Base-by-base conservation (phyloP, 176 grass and related monocot genomes). In the Stipa capillata region DNA sequence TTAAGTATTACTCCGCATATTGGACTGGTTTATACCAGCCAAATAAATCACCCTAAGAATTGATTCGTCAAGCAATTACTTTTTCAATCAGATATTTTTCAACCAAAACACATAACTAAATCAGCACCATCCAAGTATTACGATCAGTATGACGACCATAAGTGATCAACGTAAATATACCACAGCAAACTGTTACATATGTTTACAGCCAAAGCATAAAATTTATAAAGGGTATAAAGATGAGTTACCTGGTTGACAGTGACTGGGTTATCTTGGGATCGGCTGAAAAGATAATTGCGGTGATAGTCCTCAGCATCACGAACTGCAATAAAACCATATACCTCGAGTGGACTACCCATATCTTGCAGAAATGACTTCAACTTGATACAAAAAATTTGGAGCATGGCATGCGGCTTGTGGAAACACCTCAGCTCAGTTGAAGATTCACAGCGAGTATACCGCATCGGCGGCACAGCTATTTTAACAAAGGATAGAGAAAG, bases 301-400 rank as follows among this genome's bases (percentile, higher is more conserved):
- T 41, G 65, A 44, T 69, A 16, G 44, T 69, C 65, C 65, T 69
- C 65, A 69, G 39, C 65, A 69, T 69, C 65, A 12, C 65, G 23
- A 23, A 69, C 16, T 69, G 65, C 65, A 69, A 69, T 24, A 69
- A 69, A 69, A 69, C 65, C 39, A 69, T 69, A 69, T 24, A 69
- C 65, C 13, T 69, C 2, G 6, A 69, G 39, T 44, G 65, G 44
- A 69, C 40, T 44, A 23, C 23, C 40, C 28, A 44, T 69, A 69
- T 43, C 65, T 69, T 69, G 39, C 23, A 69, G 65, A 44, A 27
- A 69, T 28, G 40, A 5, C 65, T 69, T 69, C 13, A 69, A 23
- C 65, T 69, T 69, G 65, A 69, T 69, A 44, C 39, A 69, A 44
- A 44, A 69, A 28, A 69, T 3, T 40, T 69, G 65, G 65, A 69